Evolutionary conservation across 805 yeast species (phyloP).

Genomic region (Candida parachauliodes): DNA sequence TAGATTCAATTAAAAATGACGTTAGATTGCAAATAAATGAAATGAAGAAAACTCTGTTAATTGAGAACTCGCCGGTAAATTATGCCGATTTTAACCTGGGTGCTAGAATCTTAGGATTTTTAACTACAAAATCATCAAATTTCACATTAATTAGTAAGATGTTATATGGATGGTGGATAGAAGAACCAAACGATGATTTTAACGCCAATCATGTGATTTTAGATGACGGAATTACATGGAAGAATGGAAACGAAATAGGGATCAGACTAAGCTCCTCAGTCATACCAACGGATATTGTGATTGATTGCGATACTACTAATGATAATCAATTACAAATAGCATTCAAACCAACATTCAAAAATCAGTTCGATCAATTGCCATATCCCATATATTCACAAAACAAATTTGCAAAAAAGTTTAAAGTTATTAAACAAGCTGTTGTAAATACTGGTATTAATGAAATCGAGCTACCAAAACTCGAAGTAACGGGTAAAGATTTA

Average conservation of each 20-base stretch:
- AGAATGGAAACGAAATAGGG: conserved; percentile 27
- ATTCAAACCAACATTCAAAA: conserved; percentile 7
- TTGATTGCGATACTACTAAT: conserved; percentile 9
- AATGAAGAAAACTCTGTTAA: no score
- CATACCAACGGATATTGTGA: conserved; percentile 32
- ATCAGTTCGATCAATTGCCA: conserved; percentile 4
- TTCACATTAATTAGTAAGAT: conserved; percentile 21
- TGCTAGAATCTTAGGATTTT: conserved; percentile 37
- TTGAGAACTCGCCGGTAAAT: conserved; percentile 16
- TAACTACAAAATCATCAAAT: conserved; percentile 19
- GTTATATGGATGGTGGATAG: conserved; percentile 35
- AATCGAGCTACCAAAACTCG: conserved; percentile 29
- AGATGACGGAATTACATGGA: conserved; percentile 34
- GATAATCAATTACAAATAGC: conserved; percentile 2
- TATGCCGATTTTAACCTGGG: conserved; percentile 40
- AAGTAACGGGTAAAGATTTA: conserved; percentile 28
- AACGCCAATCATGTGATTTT: conserved; percentile 37
- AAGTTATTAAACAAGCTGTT: neutral
- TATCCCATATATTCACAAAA: conserved; percentile 10
- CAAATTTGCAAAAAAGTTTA: conserved; percentile 7
- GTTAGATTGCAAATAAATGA: neutral
- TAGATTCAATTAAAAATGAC: neutral
- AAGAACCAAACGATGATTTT: conserved; percentile 22
- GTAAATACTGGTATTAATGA: conserved; percentile 15
- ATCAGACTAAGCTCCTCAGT: conserved; percentile 28